These are phyloP conservation scores for Limtongia smithiae DNA, from an alignment of 805 yeast species.

Conservation along the genomic window DNA sequence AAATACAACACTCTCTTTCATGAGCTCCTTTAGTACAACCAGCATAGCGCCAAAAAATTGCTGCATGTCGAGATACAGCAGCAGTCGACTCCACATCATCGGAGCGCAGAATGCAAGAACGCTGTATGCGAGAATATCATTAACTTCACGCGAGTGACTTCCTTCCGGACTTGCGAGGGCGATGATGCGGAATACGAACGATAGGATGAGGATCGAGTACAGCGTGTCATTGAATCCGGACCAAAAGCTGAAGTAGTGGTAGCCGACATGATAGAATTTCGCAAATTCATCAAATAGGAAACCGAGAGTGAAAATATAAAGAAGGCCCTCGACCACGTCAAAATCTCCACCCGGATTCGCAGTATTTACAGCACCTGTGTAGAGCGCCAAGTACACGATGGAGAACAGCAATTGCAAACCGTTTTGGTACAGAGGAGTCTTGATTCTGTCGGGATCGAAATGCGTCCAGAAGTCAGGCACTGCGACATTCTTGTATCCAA, in stretches of 20 bases:
- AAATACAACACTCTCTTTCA: slow-evolving; percentile 81
- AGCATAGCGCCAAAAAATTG: slow-evolving; percentile 85
- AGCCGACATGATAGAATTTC: slow-evolving; percentile 75
- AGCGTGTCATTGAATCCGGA: slow-evolving; percentile 70
- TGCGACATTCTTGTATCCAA: slow-evolving; percentile 57
- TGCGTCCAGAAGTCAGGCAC: slow-evolving; percentile 56
- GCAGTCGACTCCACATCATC: slow-evolving; percentile 75
- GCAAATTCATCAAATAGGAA: slow-evolving; percentile 62
- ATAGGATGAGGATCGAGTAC: slow-evolving; percentile 52
- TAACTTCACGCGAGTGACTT: slow-evolving; percentile 8
- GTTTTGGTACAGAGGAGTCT: slow-evolving; percentile 79
- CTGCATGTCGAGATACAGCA: slow-evolving; percentile 73
- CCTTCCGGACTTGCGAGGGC: slow-evolving; percentile 33
- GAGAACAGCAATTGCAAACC: slow-evolving; percentile 65
- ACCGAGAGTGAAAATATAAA: slow-evolving; percentile 63
- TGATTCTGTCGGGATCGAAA: slow-evolving; percentile 77
- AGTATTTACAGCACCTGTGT: slow-evolving; percentile 60
- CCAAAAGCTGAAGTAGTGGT: slow-evolving; percentile 65
- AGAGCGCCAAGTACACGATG: slow-evolving; percentile 57
- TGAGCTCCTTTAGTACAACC: slow-evolving; percentile 78
- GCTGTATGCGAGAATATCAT: slow-evolving; percentile 61
- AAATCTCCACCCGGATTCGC: slow-evolving; percentile 43
- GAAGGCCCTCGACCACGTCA: slow-evolving; percentile 51
- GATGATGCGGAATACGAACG: slow-evolving; percentile 55
- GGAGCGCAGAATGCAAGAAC: slow-evolving; percentile 79